A percentile compares a stretch with the other conserved stretches of the same genome.
These are phyloP conservation scores for Ephemerocybe angulata DNA, from an alignment of 768 basidiomycete species.

Conservation along the genomic window DNA sequence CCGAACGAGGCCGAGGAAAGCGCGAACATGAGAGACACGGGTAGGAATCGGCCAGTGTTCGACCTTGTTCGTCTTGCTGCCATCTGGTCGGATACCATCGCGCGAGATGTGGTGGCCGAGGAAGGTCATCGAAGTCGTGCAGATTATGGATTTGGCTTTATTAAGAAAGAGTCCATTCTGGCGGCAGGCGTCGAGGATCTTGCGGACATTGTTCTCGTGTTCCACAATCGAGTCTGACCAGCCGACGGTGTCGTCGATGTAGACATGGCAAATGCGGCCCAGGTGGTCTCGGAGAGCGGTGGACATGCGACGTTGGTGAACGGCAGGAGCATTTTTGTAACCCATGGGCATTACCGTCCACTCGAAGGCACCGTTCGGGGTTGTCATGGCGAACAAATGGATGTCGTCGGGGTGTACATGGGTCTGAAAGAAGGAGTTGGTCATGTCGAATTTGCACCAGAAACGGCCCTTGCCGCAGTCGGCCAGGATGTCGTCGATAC, in stretches of 20 bases:
- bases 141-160: no score
- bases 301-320: slow-evolving; percentile 26
- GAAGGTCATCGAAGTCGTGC: no score
- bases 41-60: no score
- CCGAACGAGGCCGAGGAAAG: no score
- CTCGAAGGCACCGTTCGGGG: slow-evolving; percentile 31
- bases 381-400: slow-evolving; percentile 19
- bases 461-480: slow-evolving; percentile 35
- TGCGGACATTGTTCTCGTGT: slow-evolving; percentile 23
- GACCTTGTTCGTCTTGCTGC: no score
- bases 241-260: no score
- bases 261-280: slow-evolving; percentile 39
- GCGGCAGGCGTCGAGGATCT: slow-evolving; percentile 21
- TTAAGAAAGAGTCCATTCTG: no score
- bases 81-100: no score
- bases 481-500: slow-evolving; percentile 15
- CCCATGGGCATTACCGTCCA: slow-evolving; percentile 38
- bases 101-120: no score
- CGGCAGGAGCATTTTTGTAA: slow-evolving; percentile 26
- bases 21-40: no score
- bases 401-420: no score
- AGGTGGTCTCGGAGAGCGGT: slow-evolving; percentile 28
- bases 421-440: no score
- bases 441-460: slow-evolving; percentile 38
- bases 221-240: slow-evolving; percentile 36